Evolutionary conservation across 2,329 filamentous ascomycete species (phyloP), one percentile per base, ranked within the genome.

Genomic region (Lomentospora prolificans): DNA sequence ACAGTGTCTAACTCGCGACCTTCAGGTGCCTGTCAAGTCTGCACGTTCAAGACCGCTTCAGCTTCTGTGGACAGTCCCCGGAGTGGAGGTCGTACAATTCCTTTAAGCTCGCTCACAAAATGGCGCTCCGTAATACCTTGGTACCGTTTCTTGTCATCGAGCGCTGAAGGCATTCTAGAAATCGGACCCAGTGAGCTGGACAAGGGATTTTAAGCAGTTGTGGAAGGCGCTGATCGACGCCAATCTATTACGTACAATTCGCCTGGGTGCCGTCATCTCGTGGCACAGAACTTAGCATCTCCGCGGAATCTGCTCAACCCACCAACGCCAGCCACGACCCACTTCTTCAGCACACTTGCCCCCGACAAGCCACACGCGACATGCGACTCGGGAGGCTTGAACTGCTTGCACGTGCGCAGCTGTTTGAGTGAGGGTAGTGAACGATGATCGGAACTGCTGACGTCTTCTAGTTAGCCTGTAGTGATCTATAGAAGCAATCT

Each of bases 211-310:
- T 22, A 25, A 22, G 12, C 10, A 12, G 17, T 10, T 22, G 44
- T 17, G 6, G 17, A 22, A 22, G 22, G 10, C 12, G 17, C 17
- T 22, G 44, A 48, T 25, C 17, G 17, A 48, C 44, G 17, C 44
- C 22, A 48, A 48, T 48, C 44, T 25, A 48, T 48, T 48, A 48
- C 44, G 44, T 48, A 48, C 44, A 48, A 48, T 17, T 25, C 10
- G 17, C 22, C 17, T 48, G 17, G 41, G 24, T 48, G 44, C 22
- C 10, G 44, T 48, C 44, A 48, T 48, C 44, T 48, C 44, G 44
- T 48, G 22, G 44, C 8, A 33, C 44, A 22, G 44, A 48, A 22
- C 12, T 25, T 22, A 10, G 3, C 22, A 48, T 48, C 22, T 48
- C 44, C 44, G 44, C 44, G 44, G 44, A 25, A 10, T 12, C 24